phyloP scores from a whole-genome alignment of 163 green algal species.

The Chloromonas sp. region DNA sequence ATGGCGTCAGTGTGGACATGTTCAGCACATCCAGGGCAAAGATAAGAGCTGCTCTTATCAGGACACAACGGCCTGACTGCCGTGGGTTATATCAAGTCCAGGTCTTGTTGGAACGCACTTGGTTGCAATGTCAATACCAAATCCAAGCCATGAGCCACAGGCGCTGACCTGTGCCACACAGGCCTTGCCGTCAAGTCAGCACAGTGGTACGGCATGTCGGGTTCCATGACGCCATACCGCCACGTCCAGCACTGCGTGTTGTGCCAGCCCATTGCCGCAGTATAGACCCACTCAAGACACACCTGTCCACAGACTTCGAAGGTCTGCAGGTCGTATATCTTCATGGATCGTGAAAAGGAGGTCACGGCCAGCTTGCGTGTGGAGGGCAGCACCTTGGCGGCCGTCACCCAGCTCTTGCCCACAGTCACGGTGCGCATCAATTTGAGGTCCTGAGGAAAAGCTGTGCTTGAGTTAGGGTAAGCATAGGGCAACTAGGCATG shows the following conservation, averaged over 20 bases:
- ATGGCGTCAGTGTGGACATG: neutral
- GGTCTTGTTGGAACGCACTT: neutral
- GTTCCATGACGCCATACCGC: too few relatives aligned
- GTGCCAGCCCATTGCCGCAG: too few relatives aligned
- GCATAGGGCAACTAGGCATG: too few relatives aligned
- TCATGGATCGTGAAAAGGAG: constrained; percentile 48
- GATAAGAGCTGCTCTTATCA: too few relatives aligned
- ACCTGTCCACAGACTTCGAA: constrained; percentile 30
- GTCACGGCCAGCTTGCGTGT: constrained; percentile 48
- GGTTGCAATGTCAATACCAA: too few relatives aligned
- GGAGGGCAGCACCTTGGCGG: constrained; percentile 36
- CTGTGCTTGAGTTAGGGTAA: neutral
- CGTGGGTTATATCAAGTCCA: neutral
- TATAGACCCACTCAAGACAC: neutral
- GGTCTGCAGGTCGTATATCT: constrained; percentile 58
- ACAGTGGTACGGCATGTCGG: too few relatives aligned
- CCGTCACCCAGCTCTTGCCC: constrained; percentile 54
- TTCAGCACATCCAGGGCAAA: too few relatives aligned
- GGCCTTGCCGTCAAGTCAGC: too few relatives aligned
- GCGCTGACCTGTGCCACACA: too few relatives aligned
- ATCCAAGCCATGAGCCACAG: too few relatives aligned
- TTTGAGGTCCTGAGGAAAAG: constrained; percentile 33
- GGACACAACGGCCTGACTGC: too few relatives aligned
- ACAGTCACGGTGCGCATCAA: constrained; percentile 32
- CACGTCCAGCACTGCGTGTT: too few relatives aligned